A percentile compares a stretch with the other conserved stretches of the same genome.
Conservation (phyloP, 495 filamentous ascomycete species). For the Xylaria palmicola region DNA sequence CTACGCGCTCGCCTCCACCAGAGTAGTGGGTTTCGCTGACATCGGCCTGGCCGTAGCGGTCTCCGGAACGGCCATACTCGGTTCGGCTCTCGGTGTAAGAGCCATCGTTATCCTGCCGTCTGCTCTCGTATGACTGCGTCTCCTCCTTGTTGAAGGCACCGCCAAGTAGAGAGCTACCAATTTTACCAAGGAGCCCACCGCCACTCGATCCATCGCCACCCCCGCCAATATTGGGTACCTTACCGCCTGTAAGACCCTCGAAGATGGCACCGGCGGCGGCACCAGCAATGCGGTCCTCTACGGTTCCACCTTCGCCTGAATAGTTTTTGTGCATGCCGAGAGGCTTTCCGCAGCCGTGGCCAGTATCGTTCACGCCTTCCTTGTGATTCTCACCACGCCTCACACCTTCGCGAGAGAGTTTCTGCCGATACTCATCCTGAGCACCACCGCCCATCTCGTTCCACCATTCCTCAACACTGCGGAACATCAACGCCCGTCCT, state of each 20-base stretch:
- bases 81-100: slow-evolving; percentile 43
- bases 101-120: slow-evolving; percentile 38
- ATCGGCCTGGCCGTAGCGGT: slow-evolving; percentile 49
- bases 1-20: slow-evolving; percentile 42
- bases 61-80: slow-evolving; percentile 45
- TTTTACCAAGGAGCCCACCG: slow-evolving; percentile 41
- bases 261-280: slow-evolving; percentile 47
- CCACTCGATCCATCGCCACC: slow-evolving; percentile 29
- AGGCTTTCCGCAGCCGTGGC: slow-evolving; percentile 75
- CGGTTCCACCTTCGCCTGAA: slow-evolving; percentile 30
- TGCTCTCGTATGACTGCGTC: slow-evolving; percentile 40
- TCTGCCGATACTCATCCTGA: slow-evolving; percentile 61
- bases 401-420: slow-evolving; percentile 76
- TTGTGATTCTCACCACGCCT: slow-evolving; percentile 75
- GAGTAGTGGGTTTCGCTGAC: slow-evolving; percentile 43
- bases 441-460: slow-evolving; percentile 57
- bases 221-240: slow-evolving; percentile 30
- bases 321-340: slow-evolving; percentile 48
- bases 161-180: slow-evolving; percentile 49
- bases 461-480: slow-evolving; percentile 80
- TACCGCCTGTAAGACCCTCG: slow-evolving; percentile 43
- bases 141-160: slow-evolving; percentile 42
- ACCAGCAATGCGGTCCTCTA: slow-evolving; percentile 47
- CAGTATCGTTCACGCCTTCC: slow-evolving; percentile 76
- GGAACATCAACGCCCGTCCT: slow-evolving; percentile 74